Base-by-base conservation (phyloP, 2,329 filamentous ascomycete species). In the Didymella exigua region DNA sequence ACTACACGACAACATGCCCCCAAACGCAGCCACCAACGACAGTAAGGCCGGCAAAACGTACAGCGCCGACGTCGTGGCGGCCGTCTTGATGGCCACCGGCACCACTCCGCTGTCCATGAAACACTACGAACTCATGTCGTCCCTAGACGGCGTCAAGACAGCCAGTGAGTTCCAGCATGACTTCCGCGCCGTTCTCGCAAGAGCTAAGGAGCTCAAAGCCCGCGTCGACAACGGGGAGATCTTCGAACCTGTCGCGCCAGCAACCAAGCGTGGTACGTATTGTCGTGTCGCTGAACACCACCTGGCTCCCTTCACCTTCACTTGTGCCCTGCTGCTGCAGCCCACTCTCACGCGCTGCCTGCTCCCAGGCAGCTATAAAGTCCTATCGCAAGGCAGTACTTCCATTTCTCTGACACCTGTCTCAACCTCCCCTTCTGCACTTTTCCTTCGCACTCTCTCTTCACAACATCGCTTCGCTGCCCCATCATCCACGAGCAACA, bases 231-330 rank as follows among this genome's bases (percentile, higher is more conserved):
- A 21, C 0, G 63, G 62, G 3, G 63, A 65, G 53, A 30, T 31
- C 5, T 65, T 68, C 53, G 42, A 47, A n/a, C n/a, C 59, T 9
- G 60, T 66, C n/a, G 23, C 26, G 9, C 45, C 65, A 3, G 2
- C 47, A 23, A 58, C 52, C 49, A 68, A 66, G 51, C 60, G 65
- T 33, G 54, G 63, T 68, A 59, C 13, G 63, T 62, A 26, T 24
- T 41, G 13, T 37, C 36, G 34, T 23, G 30, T 18, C 11, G 26
- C 16, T 47, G 24, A 27, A 11, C 9, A 36, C 8, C 21, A 19
- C 14, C 31, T 14, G 6, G 10, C 21, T 9, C 10, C 46, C 29
- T 40, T 49, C 52, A 49, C 52, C 18, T 54, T 54, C 45, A 49
- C 46, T 29, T 18, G 10, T 36, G 34, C 29, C 13, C n/a, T 6